phyloP scores from a whole-genome alignment of 495 filamentous ascomycete genomes.

The Rusavskia elegans region DNA sequence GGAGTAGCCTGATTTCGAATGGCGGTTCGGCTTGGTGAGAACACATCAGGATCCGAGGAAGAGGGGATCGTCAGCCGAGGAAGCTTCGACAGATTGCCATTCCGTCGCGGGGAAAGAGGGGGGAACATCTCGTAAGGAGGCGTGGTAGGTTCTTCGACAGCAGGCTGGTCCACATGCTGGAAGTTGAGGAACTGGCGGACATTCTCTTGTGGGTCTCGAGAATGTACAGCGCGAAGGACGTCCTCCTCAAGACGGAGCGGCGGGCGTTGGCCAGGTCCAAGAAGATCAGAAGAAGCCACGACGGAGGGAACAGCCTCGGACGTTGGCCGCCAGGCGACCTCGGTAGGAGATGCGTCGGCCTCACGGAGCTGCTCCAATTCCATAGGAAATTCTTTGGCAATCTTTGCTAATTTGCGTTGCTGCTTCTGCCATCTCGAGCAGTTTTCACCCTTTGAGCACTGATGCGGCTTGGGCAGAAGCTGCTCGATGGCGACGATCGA shows the following conservation, averaged over 20 bases:
- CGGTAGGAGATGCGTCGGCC: constrained; percentile 6
- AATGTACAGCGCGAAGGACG: constrained; percentile 45
- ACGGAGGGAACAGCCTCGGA: constrained; percentile 47
- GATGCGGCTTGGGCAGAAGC: constrained; percentile 65
- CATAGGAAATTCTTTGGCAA: constrained; percentile 56
- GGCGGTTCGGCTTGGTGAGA: constrained; percentile 25
- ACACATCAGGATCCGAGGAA: constrained; percentile 24
- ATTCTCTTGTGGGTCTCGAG: constrained; percentile 76
- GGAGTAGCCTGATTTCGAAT: constrained; percentile 11
- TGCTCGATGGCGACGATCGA: constrained; percentile 91
- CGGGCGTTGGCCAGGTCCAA: constrained; percentile 48
- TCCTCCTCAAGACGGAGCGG: constrained; percentile 56
- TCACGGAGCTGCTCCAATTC: constrained; percentile 23
- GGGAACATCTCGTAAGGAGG: constrained; percentile 34
- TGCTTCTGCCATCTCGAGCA: constrained; percentile 69
- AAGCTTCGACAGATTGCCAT: constrained; percentile 33
- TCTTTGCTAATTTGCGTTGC: constrained; percentile 47
- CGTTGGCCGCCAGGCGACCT: constrained; percentile 14
- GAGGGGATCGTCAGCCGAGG: constrained; percentile 42
- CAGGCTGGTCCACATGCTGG: constrained; percentile 40
- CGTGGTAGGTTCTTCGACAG: constrained; percentile 22
- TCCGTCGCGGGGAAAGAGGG: constrained; percentile 21
- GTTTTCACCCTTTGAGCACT: constrained; percentile 77
- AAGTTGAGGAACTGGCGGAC: constrained; percentile 75
- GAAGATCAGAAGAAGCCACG: constrained; percentile 76